Base-by-base conservation (phyloP, 768 basidiomycete species). In the Cystobasidium tubakii region DNA sequence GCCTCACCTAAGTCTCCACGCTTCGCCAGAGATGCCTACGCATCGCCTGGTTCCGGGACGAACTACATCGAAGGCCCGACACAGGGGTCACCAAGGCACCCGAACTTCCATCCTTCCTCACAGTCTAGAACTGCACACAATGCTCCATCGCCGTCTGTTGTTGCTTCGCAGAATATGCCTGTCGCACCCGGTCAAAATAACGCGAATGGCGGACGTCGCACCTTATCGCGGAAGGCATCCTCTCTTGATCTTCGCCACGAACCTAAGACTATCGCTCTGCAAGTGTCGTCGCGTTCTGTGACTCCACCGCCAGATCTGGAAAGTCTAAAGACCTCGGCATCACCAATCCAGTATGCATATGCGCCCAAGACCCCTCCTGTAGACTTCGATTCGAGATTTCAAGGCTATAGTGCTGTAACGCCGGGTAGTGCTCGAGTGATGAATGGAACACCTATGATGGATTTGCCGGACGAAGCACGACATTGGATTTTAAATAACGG, bases 401-500 rank as follows among this genome's bases (percentile, higher is more conserved):
- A 7, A 6, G 33, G 57, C 4, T 25, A 60, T 21, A 31, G 15
- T 27, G 6, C 3, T 15, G 33, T 19, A 23, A 62, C 57, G 15
- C 57, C 57, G 36, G 36, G 57, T n/a, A 23, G 57, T 39, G 9
- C 19, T 62, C 9, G 57, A 17, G 13, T 19, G 13, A 9, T 31
- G 13, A 39, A 12, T 17, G 57, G 57, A 17, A 71, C 69, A 12
- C 69, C 69, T 15, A 36, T 71, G 63, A 42, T 65, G 63, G 69
- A 71, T 27, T 55, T 71, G 33, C 69, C 69, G 17, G 69, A 71
- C 29, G 69, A 62, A 36, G 69, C 55, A 36, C 10, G 69, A 4
- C 6, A 44, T 36, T 71, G 55, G 31, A 71, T 71, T 4, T n/a
- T 71, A 60, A 25, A 29, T 7, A 62, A 71, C 39, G 55, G 55